These are phyloP conservation scores for Pseudoperonospora humuli DNA, from an alignment of 352 stramenopile genomes.

Conservation along the genomic window DNA sequence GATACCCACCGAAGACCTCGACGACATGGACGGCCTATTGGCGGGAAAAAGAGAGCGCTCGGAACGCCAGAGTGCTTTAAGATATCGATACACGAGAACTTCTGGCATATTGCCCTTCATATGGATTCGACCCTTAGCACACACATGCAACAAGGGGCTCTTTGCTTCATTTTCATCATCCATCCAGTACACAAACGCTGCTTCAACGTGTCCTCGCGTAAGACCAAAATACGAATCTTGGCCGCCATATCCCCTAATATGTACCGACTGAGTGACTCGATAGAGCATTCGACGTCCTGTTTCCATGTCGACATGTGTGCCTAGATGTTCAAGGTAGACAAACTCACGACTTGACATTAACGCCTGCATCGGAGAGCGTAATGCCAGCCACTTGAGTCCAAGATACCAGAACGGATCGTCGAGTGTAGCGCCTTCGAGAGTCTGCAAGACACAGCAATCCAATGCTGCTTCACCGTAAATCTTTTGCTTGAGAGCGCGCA, in stretches of 20 bases:
- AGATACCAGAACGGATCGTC: slow-evolving; percentile 73
- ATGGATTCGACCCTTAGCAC: slow-evolving; percentile 47
- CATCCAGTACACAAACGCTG: slow-evolving; percentile 65
- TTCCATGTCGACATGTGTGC: slow-evolving; percentile 40
- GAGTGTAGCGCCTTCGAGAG: slow-evolving; percentile 48
- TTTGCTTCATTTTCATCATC: slow-evolving; percentile 30
- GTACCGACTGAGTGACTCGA: slow-evolving; percentile 54
- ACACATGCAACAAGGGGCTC: slow-evolving; percentile 44
- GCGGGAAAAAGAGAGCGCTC: slow-evolving; percentile 30
- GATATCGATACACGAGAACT: slow-evolving; percentile 46
- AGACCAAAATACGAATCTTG: slow-evolving; percentile 62
- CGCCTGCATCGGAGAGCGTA: slow-evolving; percentile 51
- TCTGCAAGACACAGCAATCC: slow-evolving; percentile 56
- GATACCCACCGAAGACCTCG: slow-evolving; percentile 19
- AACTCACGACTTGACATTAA: slow-evolving; percentile 61
- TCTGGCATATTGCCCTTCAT: slow-evolving; percentile 55
- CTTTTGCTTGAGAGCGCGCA: slow-evolving; percentile 31
- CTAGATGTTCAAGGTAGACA: slow-evolving; percentile 61
- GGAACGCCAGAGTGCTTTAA: slow-evolving; percentile 51
- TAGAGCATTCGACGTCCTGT: slow-evolving; percentile 51
- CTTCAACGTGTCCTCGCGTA: slow-evolving; percentile 52
- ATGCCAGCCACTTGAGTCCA: slow-evolving; percentile 64
- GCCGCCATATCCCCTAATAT: slow-evolving; percentile 49
- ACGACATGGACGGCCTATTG: slow-evolving; percentile 16
- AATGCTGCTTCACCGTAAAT: slow-evolving; percentile 47